Percentiles rank a stretch among this genome's conserved stretches.
Conservation (phyloP, 2,329 filamentous ascomycete genomes). For the Monilinia fructicola region DNA sequence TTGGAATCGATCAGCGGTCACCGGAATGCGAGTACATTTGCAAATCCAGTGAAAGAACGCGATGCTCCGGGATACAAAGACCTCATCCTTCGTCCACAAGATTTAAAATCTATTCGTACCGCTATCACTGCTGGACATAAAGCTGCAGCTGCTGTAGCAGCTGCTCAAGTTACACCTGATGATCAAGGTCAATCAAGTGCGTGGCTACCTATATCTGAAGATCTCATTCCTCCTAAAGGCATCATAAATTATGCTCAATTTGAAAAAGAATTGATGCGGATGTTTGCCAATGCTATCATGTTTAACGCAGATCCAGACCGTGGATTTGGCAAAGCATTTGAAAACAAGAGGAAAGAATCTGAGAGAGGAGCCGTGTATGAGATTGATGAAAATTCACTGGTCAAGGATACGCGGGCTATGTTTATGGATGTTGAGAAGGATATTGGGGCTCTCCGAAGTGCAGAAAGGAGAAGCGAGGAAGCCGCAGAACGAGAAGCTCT, state of each 20-base stretch:
- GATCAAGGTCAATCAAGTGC: conserved; percentile 58
- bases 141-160: conserved; percentile 60
- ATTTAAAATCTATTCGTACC: conserved; percentile 74
- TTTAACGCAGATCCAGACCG: conserved; percentile 84
- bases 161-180: conserved; percentile 51
- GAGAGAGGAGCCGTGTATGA: conserved; percentile 55
- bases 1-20: conserved; percentile 76
- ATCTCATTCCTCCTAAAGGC: conserved; percentile 79
- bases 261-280: conserved; percentile 89
- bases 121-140: conserved; percentile 73
- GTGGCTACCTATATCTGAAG: conserved; percentile 68
- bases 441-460: conserved; percentile 36
- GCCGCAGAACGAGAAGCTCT: conserved; percentile 17
- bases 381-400: conserved; percentile 79
- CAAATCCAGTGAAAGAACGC: conserved; percentile 69
- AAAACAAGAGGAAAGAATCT: conserved; percentile 42
- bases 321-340: conserved; percentile 54
- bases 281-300: conserved; percentile 99
- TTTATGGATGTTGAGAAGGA: conserved; percentile 75
- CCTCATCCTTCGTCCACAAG: conserved; percentile 71
- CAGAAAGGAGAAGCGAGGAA: conserved; percentile 38
- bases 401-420: conserved; percentile 86
- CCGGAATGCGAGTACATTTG: conserved; percentile 77
- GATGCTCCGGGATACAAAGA: conserved; percentile 75
- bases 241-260: conserved; percentile 93